Base-by-base conservation (phyloP, 2,329 filamentous ascomycete species). In the Botrytis porri region DNA sequence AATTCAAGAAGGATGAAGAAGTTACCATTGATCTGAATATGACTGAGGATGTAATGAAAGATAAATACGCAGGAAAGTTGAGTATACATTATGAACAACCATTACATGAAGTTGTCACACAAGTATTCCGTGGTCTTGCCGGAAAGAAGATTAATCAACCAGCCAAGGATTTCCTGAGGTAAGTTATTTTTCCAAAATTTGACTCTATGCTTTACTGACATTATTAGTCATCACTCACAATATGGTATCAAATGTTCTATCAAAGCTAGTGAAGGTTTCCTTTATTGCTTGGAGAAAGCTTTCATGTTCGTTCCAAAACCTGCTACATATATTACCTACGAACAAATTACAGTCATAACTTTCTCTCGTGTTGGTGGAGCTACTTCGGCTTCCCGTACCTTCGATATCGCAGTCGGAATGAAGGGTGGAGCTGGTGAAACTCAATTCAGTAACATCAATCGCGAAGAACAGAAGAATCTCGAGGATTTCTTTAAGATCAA, bases 261-360 rank as follows among this genome's bases (percentile, higher is more conserved):
- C 89, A 99, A 99, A 84, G 97, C 97, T 71, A 98, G 97, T 82
- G 96, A 99, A 84, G 96, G 97, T 74, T 95, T 97, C 81, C 86
- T 99, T 69, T 99, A 97, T 88, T 98, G 95, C 82, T 85, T 99
- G 77, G 96, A 99, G 83, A 98, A 98, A 84, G 95, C 95, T 12
- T 97, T 99, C 83, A 97, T 99, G 89, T 99, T 99, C 82, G 96
- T 99, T 25, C 96, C 96, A 45, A 99, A 99, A 85, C 96, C 96
- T 1, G 95, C 96, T 25, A 98, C 95, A 1, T 99, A 98, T 84
- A 95, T 99, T 74, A 92, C 93, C 74, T 97, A 97, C 84, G 96
- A 99, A 80, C 93, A 97, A 80, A 93, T 97, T 51, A 89, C 93
- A 69, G 93, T 92, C 69, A 92, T 99, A 76, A 98, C 94, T 51